Percentiles rank a stretch among this genome's conserved stretches.
phyloP scores from a whole-genome alignment of 1,284 basidiomycete genomes.

The Meira miltonrushii region DNA sequence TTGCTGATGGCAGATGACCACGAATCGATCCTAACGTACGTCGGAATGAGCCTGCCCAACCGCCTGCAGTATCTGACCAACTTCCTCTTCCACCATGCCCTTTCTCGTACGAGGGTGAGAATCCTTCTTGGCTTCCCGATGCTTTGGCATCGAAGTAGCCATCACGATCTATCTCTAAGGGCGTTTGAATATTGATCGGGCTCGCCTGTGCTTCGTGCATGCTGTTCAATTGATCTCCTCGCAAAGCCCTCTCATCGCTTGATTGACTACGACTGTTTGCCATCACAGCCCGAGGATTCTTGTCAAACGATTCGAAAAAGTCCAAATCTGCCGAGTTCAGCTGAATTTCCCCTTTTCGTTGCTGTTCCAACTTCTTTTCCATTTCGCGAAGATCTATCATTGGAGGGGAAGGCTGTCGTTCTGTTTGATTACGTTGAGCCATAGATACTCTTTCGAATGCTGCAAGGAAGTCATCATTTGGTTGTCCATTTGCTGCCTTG shows the following conservation, averaged over 20 bases:
- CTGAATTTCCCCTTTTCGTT: neutral
- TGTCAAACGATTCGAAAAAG: conserved; percentile 33
- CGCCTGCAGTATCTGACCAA: conserved; percentile 12
- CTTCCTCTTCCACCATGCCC: neutral
- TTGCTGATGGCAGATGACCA: conserved; percentile 28
- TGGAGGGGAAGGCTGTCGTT: conserved; percentile 27
- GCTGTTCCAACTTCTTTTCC: conserved; percentile 34
- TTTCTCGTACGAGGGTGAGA: neutral
- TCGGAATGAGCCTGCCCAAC: conserved; percentile 31
- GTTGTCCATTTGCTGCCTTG: conserved; percentile 5
- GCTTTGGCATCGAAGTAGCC: neutral
- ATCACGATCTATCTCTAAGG: neutral
- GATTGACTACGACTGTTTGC: conserved; percentile 5
- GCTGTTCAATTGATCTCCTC: conserved; percentile 30
- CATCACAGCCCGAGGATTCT: conserved; percentile 21
- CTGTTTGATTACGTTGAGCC: neutral
- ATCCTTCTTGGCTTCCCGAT: conserved; percentile 7
- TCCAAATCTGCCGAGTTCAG: conserved; percentile 17
- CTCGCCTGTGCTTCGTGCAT: conserved; percentile 34
- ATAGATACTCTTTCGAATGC: conserved; percentile 11
- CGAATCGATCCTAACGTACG: conserved; percentile 36
- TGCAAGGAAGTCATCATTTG: conserved; percentile 26
- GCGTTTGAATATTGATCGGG: conserved; percentile 16
- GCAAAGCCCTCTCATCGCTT: conserved; percentile 15
- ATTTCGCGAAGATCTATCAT: conserved; percentile 46